Percentiles rank a stretch among this genome's conserved stretches.
Evolutionary conservation across 2,329 filamentous ascomycete genomes (phyloP).

Genomic region (Fusarium nelsonii): DNA sequence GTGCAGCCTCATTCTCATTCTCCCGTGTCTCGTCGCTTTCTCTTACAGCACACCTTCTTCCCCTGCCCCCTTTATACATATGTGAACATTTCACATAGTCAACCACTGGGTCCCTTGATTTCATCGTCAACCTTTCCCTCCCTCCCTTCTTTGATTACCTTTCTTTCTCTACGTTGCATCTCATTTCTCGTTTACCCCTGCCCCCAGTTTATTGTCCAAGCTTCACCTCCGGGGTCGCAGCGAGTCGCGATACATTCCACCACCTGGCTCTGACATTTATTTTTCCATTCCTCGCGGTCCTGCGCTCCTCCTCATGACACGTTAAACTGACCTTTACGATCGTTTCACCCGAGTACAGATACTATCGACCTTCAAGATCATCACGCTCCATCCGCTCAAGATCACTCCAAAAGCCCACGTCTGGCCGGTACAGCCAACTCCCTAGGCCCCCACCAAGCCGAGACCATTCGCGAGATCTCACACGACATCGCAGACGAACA

Average conservation of each 20-base stretch:
- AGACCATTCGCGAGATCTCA: conserved; percentile 83
- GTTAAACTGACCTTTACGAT: conserved; percentile 38
- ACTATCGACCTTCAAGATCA: conserved; percentile 94
- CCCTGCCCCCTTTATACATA: conserved; percentile 30
- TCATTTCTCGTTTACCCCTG: conserved; percentile 40
- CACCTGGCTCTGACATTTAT: conserved; percentile 37
- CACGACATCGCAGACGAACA: conserved; percentile 82
- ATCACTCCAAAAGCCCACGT: conserved; percentile 66
- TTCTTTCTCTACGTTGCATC: conserved; percentile 39
- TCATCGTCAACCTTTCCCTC: conserved; percentile 27
- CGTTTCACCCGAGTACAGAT: conserved; percentile 66
- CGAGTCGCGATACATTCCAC: conserved; percentile 47
- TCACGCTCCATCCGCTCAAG: conserved; percentile 83
- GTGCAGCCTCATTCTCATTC: conserved; percentile 34
- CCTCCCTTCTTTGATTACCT: conserved; percentile 39
- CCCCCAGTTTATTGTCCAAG: conserved; percentile 36
- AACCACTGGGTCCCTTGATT: conserved; percentile 27
- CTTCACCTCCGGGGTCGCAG: conserved; percentile 38
- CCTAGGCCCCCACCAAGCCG: conserved; percentile 85
- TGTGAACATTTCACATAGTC: conserved; percentile 25
- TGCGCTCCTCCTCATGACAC: conserved; percentile 20
- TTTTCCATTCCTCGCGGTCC: conserved; percentile 35
- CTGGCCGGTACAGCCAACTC: conserved; percentile 55
- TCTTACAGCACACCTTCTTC: conserved; percentile 23
- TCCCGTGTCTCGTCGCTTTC: conserved; percentile 17